Percentiles rank a stretch among this genome's conserved stretches.
Conservation (phyloP, 306 rosid species). For the Trifolium fragiferum region DNA sequence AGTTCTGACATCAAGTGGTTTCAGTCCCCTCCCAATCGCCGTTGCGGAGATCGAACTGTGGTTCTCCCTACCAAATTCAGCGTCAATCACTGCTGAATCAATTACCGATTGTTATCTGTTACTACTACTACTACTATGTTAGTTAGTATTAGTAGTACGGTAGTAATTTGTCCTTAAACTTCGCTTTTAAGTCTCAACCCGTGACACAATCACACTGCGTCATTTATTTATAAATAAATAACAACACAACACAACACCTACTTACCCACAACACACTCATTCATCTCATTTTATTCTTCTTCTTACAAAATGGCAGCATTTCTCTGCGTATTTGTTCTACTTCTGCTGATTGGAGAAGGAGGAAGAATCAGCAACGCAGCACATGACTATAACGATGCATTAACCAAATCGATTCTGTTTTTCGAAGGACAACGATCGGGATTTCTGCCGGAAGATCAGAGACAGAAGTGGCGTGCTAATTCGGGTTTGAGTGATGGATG, state of each 20-base stretch:
- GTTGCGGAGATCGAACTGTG: no score
- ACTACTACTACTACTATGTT: not conserved
- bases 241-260: slow-evolving; percentile 29
- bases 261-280: not conserved
- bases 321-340: not conserved
- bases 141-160: no score
- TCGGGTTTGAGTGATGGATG: slow-evolving; percentile 85
- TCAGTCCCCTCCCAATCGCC: no score
- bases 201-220: slow-evolving; percentile 49
- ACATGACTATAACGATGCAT: slow-evolving; percentile 76
- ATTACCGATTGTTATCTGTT: not conserved
- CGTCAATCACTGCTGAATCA: no score
- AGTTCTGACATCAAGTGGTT: no score
- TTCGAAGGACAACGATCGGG: slow-evolving; percentile 96
- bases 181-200: slow-evolving; percentile 54
- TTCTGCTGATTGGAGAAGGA: not conserved
- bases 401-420: slow-evolving; percentile 75
- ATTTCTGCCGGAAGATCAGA: slow-evolving; percentile 67
- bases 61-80: no score
- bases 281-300: not conserved
- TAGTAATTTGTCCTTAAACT: slow-evolving; percentile 1
- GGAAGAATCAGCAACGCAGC: not conserved
- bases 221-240: slow-evolving; percentile 10
- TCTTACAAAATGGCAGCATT: slow-evolving; percentile 31
- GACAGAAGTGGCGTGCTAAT: slow-evolving; percentile 63